A percentile compares a stretch with the other conserved stretches of the same genome.
Conservation (phyloP, 805 yeast genomes). For the Alloascoidea hylecoeti region DNA sequence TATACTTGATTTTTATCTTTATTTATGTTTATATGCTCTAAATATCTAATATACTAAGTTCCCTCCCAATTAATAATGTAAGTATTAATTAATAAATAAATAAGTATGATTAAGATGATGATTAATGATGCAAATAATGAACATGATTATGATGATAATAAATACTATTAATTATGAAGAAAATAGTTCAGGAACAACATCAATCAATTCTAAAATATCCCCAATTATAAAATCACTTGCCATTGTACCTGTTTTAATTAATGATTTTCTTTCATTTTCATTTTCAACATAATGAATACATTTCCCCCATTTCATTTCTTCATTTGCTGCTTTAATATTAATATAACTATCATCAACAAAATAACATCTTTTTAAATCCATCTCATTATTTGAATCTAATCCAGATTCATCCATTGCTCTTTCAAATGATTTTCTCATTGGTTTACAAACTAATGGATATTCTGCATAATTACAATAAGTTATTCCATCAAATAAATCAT, state of each 20-base stretch:
- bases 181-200: slow-evolving; percentile 39
- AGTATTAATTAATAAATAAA: too few relatives aligned
- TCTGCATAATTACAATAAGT: slow-evolving; percentile 78
- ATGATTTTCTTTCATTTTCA: slow-evolving; percentile 31
- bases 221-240: slow-evolving; percentile 38
- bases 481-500: slow-evolving; percentile 89
- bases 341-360: slow-evolving; percentile 82
- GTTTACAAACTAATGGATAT: slow-evolving; percentile 66
- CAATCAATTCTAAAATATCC: slow-evolving; percentile 38
- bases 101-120: too few relatives aligned
- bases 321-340: slow-evolving; percentile 62
- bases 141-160: too few relatives aligned
- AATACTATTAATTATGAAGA: too few relatives aligned
- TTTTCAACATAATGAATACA: slow-evolving; percentile 68
- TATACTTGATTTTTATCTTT: too few relatives aligned
- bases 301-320: slow-evolving; percentile 51
- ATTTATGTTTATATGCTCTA: too few relatives aligned
- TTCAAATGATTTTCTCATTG: slow-evolving; percentile 59
- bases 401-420: slow-evolving; percentile 25
- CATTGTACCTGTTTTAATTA: slow-evolving; percentile 14
- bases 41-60: too few relatives aligned
- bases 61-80: too few relatives aligned
- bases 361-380: slow-evolving; percentile 34
- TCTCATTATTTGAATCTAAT: slow-evolving; percentile 46
- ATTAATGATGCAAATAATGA: too few relatives aligned